These are phyloP conservation scores for Wickerhamiella australiensis DNA, from an alignment of 805 yeast species.

Conservation along the genomic window DNA sequence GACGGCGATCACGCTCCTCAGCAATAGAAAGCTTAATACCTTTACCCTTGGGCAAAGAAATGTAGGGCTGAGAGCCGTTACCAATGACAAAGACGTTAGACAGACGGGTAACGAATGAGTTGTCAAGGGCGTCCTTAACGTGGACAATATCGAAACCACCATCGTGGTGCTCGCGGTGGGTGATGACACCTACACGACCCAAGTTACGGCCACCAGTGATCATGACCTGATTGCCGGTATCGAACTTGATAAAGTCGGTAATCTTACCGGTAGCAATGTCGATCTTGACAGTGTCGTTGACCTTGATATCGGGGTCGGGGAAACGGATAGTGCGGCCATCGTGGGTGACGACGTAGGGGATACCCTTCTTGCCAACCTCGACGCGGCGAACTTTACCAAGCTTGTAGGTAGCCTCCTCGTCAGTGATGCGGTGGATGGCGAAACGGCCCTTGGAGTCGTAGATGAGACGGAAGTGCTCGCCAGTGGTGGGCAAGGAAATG, in stretches of 20 bases:
- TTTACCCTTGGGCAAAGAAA: constrained; percentile 97
- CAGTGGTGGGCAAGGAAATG: constrained; percentile 91
- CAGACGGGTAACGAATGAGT: constrained; percentile 91
- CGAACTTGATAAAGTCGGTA: constrained; percentile 78
- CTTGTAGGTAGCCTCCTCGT: constrained; percentile 97
- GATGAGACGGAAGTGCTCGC: constrained; percentile 97
- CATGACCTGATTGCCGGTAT: constrained; percentile 83
- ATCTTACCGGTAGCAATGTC: constrained; percentile 95
- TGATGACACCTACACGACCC: constrained; percentile 94
- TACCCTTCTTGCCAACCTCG: constrained; percentile 95
- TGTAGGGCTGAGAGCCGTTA: constrained; percentile 88
- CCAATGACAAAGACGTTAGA: constrained; percentile 89
- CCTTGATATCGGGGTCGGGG: constrained; percentile 96
- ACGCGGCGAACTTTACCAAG: constrained; percentile 97
- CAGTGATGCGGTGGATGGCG: constrained; percentile 98
- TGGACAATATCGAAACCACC: constrained; percentile 97
- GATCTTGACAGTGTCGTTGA: constrained; percentile 95
- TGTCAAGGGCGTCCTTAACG: constrained; percentile 89
- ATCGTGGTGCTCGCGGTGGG: constrained; percentile 94
- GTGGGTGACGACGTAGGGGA: constrained; percentile 98
- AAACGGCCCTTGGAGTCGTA: constrained; percentile 99
- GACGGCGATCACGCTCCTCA: constrained; percentile 98
- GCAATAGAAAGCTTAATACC: constrained; percentile 93
- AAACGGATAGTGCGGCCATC: constrained; percentile 99
- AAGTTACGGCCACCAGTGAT: constrained; percentile 97